Percentiles rank a stretch among this genome's conserved stretches.
These are phyloP conservation scores for Leccinum subtestaceum DNA, from an alignment of 768 basidiomycete species.

Conservation along the genomic window DNA sequence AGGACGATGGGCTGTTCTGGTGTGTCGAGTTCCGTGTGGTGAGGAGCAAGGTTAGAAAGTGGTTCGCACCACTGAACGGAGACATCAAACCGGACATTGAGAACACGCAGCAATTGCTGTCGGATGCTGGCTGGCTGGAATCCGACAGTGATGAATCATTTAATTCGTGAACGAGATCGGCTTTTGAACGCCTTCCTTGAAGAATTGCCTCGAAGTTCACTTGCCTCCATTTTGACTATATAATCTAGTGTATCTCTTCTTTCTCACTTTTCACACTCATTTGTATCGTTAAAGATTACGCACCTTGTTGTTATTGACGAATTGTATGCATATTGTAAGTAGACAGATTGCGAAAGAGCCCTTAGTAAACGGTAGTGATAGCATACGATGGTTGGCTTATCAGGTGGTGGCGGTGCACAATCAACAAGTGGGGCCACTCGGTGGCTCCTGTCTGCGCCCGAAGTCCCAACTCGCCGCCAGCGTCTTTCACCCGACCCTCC, in stretches of 20 bases:
- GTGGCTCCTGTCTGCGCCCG: slow-evolving; percentile 24
- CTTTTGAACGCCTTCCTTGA: neutral
- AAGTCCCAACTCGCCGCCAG: neutral
- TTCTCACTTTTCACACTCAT: neutral
- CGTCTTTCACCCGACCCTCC: neutral
- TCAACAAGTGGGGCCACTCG: neutral
- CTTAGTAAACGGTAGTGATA: no score
- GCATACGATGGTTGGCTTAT: neutral
- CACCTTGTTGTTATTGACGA: neutral
- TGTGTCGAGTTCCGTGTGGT: slow-evolving; percentile 44
- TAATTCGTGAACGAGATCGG: neutral
- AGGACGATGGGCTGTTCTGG: slow-evolving; percentile 54
- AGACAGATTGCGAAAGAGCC: no score
- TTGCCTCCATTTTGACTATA: neutral
- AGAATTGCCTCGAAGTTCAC: no score
- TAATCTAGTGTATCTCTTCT: neutral
- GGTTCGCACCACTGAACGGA: slow-evolving; percentile 62
- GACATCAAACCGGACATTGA: slow-evolving; percentile 61
- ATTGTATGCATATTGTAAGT: neutral
- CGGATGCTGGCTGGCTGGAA: slow-evolving; percentile 46
- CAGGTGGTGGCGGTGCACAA: slow-evolving; percentile 14
- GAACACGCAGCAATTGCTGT: slow-evolving; percentile 45
- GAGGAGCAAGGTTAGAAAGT: slow-evolving; percentile 46
- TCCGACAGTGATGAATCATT: slow-evolving; percentile 2
- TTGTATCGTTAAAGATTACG: slow-evolving; percentile 2